Evolutionary conservation across 148 eudicot species (phyloP).

Genomic region (Rheum nobile): DNA sequence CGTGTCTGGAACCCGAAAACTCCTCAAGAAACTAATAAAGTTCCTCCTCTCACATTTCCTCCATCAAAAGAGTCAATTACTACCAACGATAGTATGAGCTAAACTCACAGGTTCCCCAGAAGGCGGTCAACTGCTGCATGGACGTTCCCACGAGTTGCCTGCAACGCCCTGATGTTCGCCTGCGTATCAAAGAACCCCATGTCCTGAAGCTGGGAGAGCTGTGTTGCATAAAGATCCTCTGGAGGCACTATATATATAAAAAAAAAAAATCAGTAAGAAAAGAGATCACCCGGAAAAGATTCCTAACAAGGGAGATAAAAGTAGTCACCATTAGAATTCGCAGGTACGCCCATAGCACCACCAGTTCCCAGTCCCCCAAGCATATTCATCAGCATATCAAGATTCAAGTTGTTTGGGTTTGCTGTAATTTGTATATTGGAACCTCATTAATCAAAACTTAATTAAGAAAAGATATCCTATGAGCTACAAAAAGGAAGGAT

Average conservation of each 20-base stretch:
- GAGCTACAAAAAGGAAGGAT: not conserved
- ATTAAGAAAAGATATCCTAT: not conserved
- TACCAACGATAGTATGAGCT: not conserved
- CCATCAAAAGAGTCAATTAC: not conserved
- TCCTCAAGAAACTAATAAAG: not conserved
- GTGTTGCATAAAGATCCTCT: constrained; percentile 91
- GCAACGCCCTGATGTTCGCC: constrained; percentile 80
- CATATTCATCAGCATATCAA: constrained; percentile 81
- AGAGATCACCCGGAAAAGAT: not conserved
- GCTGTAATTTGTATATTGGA: constrained; percentile 8
- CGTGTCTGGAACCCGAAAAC: not conserved
- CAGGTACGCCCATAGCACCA: constrained; percentile 38
- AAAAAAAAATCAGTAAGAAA: not conserved
- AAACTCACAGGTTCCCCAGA: constrained; percentile 16
- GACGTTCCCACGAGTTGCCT: constrained; percentile 85
- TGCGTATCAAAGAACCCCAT: constrained; percentile 89
- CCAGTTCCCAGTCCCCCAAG: constrained; percentile 87
- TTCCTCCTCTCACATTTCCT: not conserved
- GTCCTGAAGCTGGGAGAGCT: constrained; percentile 86
- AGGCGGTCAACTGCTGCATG: constrained; percentile 92
- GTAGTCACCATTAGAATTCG: constrained; percentile 38
- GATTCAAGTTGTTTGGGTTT: constrained; percentile 39
- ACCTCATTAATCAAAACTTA: not conserved
- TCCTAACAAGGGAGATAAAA: not conserved
- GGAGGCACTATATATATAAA: constrained; percentile 50